These are phyloP conservation scores for Laburnicola sp. DNA, from an alignment of 2,329 filamentous ascomycete genomes.

Conservation along the genomic window DNA sequence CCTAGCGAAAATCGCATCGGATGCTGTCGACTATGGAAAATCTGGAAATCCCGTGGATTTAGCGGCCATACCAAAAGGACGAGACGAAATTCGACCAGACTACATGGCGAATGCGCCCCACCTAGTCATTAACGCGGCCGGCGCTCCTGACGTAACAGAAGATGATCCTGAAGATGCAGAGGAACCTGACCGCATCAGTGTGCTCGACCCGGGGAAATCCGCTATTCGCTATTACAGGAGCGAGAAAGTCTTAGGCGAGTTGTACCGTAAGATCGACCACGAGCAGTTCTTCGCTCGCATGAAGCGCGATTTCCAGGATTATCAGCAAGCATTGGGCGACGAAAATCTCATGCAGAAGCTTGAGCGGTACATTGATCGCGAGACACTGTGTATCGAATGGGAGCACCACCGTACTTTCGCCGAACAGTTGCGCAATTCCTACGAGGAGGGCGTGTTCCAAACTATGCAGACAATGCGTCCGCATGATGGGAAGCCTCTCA, in stretches of 20 bases:
- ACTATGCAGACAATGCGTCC: constrained; percentile 49
- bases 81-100: constrained; percentile 49
- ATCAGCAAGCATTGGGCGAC: constrained; percentile 4
- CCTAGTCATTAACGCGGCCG: constrained; percentile 39
- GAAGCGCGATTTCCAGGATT: constrained; percentile 21
- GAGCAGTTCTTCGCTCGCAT: constrained; percentile 57
- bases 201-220: constrained; percentile 49
- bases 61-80: constrained; percentile 18
- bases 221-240: constrained; percentile 65
- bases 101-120: constrained; percentile 57
- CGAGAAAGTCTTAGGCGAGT: constrained; percentile 66
- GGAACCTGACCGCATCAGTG: constrained; percentile 36
- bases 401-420: constrained; percentile 45
- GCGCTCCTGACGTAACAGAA: constrained; percentile 28
- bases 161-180: constrained; percentile 39
- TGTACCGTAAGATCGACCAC: constrained; percentile 77
- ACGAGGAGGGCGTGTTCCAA: constrained; percentile 56
- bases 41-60: constrained; percentile 28
- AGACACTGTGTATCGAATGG: constrained; percentile 48
- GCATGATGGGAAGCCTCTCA: constrained; percentile 33
- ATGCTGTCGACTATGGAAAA: constrained; percentile 39
- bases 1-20: constrained; percentile 45
- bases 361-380: constrained; percentile 46
- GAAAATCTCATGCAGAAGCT: constrained; percentile 39
- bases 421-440: constrained; percentile 51